Evolutionary conservation across 495 filamentous ascomycete genomes (phyloP).

Genomic region (Rhypophila decipiens): DNA sequence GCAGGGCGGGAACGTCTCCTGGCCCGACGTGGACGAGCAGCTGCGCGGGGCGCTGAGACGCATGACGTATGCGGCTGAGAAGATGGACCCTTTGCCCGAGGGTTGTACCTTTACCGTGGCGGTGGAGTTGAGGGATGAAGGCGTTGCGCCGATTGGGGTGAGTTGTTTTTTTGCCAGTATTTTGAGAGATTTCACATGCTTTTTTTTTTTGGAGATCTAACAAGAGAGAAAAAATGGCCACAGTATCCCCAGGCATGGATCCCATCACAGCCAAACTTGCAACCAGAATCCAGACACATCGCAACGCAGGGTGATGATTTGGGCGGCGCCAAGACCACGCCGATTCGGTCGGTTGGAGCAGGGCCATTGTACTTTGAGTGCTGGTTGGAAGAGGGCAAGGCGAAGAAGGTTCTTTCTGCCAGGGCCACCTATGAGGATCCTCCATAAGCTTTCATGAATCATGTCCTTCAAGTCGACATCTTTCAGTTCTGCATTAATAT

Average conservation of each 20-base stretch:
- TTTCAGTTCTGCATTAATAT: no score
- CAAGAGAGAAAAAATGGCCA: not conserved
- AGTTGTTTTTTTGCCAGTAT: constrained; percentile 9
- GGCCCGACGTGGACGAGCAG: constrained; percentile 40
- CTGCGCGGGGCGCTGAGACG: constrained; percentile 44
- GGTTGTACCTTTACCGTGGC: constrained; percentile 83
- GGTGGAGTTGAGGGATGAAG: constrained; percentile 73
- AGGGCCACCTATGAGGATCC: no score
- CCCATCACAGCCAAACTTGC: constrained; percentile 47
- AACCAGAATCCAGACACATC: constrained; percentile 28
- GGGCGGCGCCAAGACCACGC: constrained; percentile 42
- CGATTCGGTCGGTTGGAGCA: constrained; percentile 54
- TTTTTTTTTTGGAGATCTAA: not conserved
- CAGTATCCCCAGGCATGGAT: constrained; percentile 64
- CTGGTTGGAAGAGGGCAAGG: constrained; percentile 57
- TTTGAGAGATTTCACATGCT: not conserved
- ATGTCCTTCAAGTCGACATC: no score
- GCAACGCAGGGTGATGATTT: constrained; percentile 31
- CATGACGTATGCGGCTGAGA: constrained; percentile 50
- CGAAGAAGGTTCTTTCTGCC: constrained; percentile 27
- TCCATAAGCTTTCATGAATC: no score
- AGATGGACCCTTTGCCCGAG: constrained; percentile 57
- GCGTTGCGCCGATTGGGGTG: constrained; percentile 66
- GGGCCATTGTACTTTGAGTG: constrained; percentile 62
- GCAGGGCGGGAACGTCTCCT: constrained; percentile 21